Evolutionary conservation across 306 rosid genomes (phyloP).

Genomic region (Benincasa hispida): DNA sequence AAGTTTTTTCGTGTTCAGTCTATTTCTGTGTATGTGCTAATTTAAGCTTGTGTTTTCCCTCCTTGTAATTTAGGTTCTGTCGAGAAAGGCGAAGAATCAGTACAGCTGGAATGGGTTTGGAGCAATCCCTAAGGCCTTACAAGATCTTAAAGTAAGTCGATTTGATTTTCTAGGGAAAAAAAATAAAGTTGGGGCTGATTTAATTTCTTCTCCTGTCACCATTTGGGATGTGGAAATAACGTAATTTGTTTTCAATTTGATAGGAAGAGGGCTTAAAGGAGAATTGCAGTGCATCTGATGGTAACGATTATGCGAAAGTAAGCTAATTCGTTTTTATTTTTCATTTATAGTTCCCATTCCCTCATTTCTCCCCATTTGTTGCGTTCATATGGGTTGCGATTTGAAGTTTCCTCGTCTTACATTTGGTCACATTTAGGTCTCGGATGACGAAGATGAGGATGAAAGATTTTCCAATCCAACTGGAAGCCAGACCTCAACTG

Average conservation of each 20-base stretch:
- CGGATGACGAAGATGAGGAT: constrained; percentile 18
- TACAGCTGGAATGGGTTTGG: constrained; percentile 85
- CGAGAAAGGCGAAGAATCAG: constrained; percentile 84
- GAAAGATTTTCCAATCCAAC: constrained; percentile 10
- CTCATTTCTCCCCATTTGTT: neutral
- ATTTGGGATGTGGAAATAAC: neutral
- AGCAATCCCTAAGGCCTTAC: constrained; percentile 57
- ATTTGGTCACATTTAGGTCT: constrained; percentile 26
- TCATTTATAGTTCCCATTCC: neutral
- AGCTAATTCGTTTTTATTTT: neutral
- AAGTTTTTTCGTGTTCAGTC: neutral
- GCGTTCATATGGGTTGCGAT: neutral
- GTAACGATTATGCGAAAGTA: constrained; percentile 19
- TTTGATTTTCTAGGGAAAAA: neutral
- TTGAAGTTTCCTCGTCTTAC: neutral
- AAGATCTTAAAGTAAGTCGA: constrained; percentile 50
- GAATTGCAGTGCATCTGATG: constrained; percentile 11
- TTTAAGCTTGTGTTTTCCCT: neutral
- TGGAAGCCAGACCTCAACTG: constrained; percentile 12
- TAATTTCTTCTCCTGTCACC: neutral
- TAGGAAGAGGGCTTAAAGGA: constrained; percentile 32
- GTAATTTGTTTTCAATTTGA: neutral
- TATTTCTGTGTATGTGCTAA: neutral
- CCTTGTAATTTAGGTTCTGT: constrained; percentile 38
- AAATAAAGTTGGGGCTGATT: neutral